phyloP scores from a whole-genome alignment of 768 basidiomycete genomes.

The Xerocomellus dryophilus region DNA sequence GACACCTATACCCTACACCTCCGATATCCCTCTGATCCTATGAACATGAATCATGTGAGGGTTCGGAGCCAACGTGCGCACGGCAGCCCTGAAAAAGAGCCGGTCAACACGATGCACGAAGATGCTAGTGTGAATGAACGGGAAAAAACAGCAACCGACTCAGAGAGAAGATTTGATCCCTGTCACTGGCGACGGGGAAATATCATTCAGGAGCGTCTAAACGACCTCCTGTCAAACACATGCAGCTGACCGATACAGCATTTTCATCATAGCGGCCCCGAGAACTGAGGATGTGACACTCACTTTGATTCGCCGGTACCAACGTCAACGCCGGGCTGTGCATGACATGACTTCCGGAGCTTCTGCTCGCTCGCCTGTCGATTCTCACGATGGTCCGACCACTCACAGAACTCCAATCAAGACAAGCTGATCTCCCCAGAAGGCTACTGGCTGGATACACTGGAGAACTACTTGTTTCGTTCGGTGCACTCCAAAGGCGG shows the following conservation, averaged over 20 bases:
- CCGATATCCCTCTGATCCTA: neutral
- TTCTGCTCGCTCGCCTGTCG: neutral
- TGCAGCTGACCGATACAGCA: slow-evolving; percentile 19
- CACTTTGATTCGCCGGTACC: slow-evolving; percentile 2
- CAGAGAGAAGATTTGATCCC: slow-evolving; percentile 36
- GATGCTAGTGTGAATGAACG: neutral
- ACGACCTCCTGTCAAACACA: slow-evolving; percentile 27
- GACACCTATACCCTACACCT: neutral
- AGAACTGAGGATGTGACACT: neutral
- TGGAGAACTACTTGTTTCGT: neutral
- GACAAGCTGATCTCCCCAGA: neutral
- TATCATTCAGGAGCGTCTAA: slow-evolving; percentile 29
- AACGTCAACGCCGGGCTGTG: neutral
- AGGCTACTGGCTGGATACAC: neutral
- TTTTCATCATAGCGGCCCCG: slow-evolving; percentile 17
- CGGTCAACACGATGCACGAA: slow-evolving; percentile 12
- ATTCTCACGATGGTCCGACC: slow-evolving; percentile 1
- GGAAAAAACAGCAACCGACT: slow-evolving; percentile 4
- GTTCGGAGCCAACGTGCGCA: neutral
- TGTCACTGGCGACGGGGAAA: slow-evolving; percentile 11
- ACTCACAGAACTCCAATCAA: neutral
- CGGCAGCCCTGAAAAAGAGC: neutral
- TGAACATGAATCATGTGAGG: neutral
- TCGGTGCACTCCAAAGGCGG: neutral
- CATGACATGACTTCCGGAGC: neutral